phyloP scores from a whole-genome alignment of 2,329 filamentous ascomycete genomes.

The Cladophialophora chaetospira region DNA sequence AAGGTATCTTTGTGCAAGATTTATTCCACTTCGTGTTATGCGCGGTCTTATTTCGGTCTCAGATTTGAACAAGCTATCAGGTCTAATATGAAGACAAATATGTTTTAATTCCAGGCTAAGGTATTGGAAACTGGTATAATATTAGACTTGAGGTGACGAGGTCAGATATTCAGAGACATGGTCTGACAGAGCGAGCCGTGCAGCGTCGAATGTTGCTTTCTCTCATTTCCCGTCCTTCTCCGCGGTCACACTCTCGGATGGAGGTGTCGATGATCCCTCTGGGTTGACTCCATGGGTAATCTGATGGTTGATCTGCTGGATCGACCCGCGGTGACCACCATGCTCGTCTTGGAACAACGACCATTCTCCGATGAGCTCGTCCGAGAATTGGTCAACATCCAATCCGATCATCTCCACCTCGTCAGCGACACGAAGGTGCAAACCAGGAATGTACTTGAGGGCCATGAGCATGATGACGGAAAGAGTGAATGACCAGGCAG shows the following conservation, averaged over 20 bases:
- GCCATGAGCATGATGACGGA: slow-evolving; percentile 55
- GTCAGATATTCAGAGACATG: too few relatives aligned
- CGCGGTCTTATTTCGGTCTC: too few relatives aligned
- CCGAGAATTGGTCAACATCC: slow-evolving; percentile 58
- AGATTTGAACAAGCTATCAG: too few relatives aligned
- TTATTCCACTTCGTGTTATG: too few relatives aligned
- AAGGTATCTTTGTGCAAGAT: too few relatives aligned
- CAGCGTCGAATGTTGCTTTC: too few relatives aligned
- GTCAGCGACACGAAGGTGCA: slow-evolving; percentile 57
- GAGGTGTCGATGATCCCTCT: slow-evolving; percentile 4
- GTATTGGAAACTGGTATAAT: too few relatives aligned
- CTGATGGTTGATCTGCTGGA: slow-evolving; percentile 20
- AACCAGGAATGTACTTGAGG: slow-evolving; percentile 52
- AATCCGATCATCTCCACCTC: slow-evolving; percentile 59
- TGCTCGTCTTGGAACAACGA: slow-evolving; percentile 30
- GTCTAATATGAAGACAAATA: too few relatives aligned
- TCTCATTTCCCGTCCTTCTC: slow-evolving; percentile 21
- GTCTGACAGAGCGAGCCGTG: too few relatives aligned
- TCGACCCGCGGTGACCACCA: slow-evolving; percentile 11
- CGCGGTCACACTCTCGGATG: slow-evolving; percentile 6
- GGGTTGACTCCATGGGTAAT: slow-evolving; percentile 21
- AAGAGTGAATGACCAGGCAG: slow-evolving; percentile 56
- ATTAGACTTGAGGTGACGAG: too few relatives aligned
- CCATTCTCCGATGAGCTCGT: slow-evolving; percentile 60
- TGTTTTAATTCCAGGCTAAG: too few relatives aligned